Evolutionary conservation across 495 filamentous ascomycete species (phyloP).

Genomic region (Neurospora hispaniola): DNA sequence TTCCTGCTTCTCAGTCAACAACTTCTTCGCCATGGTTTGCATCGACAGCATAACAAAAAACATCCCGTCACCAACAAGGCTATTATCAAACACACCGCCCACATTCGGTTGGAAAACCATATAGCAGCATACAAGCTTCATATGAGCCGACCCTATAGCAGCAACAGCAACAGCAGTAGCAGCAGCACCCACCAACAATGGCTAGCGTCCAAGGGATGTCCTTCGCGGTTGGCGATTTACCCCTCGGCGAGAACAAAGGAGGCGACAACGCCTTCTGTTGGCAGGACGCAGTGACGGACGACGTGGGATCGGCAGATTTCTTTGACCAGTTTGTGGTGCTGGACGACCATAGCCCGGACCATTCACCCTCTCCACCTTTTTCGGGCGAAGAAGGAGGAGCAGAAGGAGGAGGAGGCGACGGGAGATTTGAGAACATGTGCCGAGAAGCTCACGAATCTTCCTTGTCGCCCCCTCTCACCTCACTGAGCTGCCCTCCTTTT

Average conservation of each 20-base stretch:
- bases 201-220: slow-evolving; percentile 14
- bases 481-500: not conserved
- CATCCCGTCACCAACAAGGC: not conserved
- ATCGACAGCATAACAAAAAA: not conserved
- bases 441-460: slow-evolving; percentile 7
- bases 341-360: slow-evolving; percentile 17
- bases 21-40: not conserved
- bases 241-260: slow-evolving; percentile 28
- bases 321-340: slow-evolving; percentile 39
- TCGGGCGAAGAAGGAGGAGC: not conserved
- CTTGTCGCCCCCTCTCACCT: slow-evolving; percentile 11
- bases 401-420: slow-evolving; percentile 7
- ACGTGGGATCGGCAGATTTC: slow-evolving; percentile 29
- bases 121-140: not conserved
- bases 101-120: not conserved
- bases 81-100: not conserved
- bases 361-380: slow-evolving; percentile 8
- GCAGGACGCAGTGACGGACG: slow-evolving; percentile 23
- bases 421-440: slow-evolving; percentile 8
- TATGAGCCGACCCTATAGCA: not conserved
- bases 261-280: slow-evolving; percentile 21
- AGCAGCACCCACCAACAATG: slow-evolving; percentile 11
- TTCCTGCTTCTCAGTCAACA: not conserved
- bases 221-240: slow-evolving; percentile 13
- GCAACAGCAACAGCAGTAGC: not conserved